Percentiles rank a stretch among this genome's conserved stretches.
phyloP scores from a whole-genome alignment of 305 asterid species.

The Solanum hybrid region DNA sequence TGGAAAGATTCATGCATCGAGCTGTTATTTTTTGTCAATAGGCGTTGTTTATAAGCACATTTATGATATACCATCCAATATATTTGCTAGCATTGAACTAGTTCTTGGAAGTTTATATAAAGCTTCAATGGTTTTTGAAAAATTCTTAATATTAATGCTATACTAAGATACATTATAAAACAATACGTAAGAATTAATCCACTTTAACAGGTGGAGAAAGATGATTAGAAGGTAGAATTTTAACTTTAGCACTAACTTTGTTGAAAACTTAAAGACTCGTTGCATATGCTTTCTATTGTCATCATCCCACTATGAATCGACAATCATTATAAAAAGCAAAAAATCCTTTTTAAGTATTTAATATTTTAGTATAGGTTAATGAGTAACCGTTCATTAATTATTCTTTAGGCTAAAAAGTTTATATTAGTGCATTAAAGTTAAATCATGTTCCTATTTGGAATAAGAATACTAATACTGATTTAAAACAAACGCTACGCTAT shows the following conservation, averaged over 20 bases:
- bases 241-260: not conserved
- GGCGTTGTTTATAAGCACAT: not conserved
- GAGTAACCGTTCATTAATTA: not conserved
- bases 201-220: not conserved
- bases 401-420: not conserved
- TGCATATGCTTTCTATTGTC: not conserved
- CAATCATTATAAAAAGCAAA: not conserved
- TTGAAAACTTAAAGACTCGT: not conserved
- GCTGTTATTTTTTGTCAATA: not conserved
- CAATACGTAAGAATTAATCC: not conserved
- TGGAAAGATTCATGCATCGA: not conserved
- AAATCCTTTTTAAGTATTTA: not conserved
- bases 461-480: not conserved
- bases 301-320: not conserved
- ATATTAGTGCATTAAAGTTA: not conserved
- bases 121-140: constrained; percentile 22
- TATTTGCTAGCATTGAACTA: constrained; percentile 28
- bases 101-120: constrained; percentile 26
- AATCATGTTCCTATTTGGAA: not conserved
- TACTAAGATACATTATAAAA: not conserved
- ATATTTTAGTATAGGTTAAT: not conserved
- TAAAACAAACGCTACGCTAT: not conserved
- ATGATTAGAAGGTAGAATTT: not conserved
- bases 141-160: not conserved
- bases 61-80: constrained; percentile 7